Percentiles rank a stretch among this genome's conserved stretches.
Conservation (phyloP, 2,329 filamentous ascomycete species). For the Diaporthe vexans region DNA sequence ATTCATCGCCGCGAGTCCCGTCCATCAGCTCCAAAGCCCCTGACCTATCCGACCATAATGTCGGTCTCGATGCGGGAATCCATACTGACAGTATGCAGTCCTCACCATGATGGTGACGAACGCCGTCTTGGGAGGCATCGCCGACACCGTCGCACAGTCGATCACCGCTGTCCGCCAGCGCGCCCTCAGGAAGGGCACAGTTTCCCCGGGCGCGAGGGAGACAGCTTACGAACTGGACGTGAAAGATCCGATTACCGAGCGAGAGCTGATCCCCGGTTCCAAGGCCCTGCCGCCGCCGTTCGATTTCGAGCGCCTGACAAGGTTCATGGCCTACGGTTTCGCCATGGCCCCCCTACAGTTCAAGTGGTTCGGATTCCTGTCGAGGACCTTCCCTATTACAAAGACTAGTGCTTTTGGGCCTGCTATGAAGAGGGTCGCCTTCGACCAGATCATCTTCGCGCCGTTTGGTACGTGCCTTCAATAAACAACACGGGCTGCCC, state of each 20-base stretch:
- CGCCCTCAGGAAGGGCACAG: constrained; percentile 73
- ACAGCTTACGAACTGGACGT: constrained; percentile 90
- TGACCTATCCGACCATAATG: background rate
- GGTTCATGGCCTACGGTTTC: constrained; percentile 98
- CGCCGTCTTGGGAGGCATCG: constrained; percentile 92
- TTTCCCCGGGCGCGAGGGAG: constrained; percentile 72
- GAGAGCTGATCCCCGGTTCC: constrained; percentile 76
- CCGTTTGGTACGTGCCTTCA: constrained; percentile 75
- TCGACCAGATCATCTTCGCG: constrained; percentile 94
- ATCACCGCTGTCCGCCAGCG: constrained; percentile 86
- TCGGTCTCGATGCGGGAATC: background rate
- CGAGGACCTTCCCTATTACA: constrained; percentile 84
- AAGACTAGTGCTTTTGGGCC: constrained; percentile 81
- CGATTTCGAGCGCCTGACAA: constrained; percentile 92
- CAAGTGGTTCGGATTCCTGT: constrained; percentile 93
- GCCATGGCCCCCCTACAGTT: constrained; percentile 96
- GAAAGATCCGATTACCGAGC: constrained; percentile 77
- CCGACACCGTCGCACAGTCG: constrained; percentile 94
- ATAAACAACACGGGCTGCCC: too few species aligned
- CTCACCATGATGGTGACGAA: constrained; percentile 99
- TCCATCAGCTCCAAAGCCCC: background rate
- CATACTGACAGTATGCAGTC: constrained; percentile 64
- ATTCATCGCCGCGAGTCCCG: background rate
- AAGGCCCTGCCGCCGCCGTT: constrained; percentile 82
- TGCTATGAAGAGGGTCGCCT: constrained; percentile 89